phyloP scores from a whole-genome alignment of 1,139 yeast species.

The Hemisphaericaspora subhashii region DNA sequence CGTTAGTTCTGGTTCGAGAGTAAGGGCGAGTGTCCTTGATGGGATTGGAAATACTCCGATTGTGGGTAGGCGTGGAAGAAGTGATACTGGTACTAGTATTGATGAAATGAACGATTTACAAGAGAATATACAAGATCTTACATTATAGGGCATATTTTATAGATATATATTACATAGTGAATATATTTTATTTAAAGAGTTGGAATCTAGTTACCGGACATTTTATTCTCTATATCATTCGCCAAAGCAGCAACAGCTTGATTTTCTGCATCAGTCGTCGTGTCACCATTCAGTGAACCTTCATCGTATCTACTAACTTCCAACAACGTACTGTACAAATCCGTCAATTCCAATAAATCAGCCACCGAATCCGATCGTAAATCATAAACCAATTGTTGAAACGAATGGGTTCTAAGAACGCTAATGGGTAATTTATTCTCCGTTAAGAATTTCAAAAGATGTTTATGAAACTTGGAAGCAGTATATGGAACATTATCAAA shows the following conservation, averaged over 20 bases:
- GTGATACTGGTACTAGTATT: slow-evolving; percentile 20
- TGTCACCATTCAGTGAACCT: slow-evolving; percentile 2
- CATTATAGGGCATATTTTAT: slow-evolving; percentile 7
- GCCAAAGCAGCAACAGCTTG: slow-evolving; percentile 3
- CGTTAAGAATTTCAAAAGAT: slow-evolving; percentile 48
- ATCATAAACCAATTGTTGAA: slow-evolving; percentile 53
- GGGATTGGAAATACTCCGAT: slow-evolving; percentile 48
- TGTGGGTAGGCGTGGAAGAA: slow-evolving; percentile 22
- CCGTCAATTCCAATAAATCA: slow-evolving; percentile 49
- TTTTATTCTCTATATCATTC: slow-evolving; percentile 4
- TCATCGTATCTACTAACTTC: slow-evolving; percentile 43
- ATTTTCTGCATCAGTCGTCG: not conserved
- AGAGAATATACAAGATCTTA: slow-evolving; percentile 36
- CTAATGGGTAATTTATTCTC: slow-evolving; percentile 53
- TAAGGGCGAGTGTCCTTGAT: slow-evolving; percentile 42
- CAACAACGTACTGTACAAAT: slow-evolving; percentile 44
- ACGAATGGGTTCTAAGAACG: slow-evolving; percentile 50
- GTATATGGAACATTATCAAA: slow-evolving; percentile 48
- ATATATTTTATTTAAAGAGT: not conserved
- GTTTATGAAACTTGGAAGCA: slow-evolving; percentile 50
- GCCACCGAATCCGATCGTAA: slow-evolving; percentile 47
- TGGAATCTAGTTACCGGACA: not conserved
- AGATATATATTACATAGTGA: not conserved
- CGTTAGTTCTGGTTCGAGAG: slow-evolving; percentile 18
- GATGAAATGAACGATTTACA: slow-evolving; percentile 33